Evolutionary conservation across 2,329 filamentous ascomycete species (phyloP).

Genomic region (Periconia sp.): DNA sequence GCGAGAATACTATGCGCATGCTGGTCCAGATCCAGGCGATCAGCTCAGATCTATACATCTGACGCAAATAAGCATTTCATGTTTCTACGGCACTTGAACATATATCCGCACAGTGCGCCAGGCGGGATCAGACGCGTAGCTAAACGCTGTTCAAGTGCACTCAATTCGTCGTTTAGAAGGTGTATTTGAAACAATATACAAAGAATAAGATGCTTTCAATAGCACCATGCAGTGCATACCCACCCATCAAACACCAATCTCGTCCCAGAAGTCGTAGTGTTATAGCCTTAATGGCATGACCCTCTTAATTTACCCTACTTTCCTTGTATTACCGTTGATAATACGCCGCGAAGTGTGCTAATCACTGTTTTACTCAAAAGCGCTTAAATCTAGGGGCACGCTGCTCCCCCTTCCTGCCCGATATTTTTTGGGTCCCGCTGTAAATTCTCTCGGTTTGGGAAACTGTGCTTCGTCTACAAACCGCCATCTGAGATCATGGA

Average conservation of each 20-base stretch:
- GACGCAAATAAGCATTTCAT: too few species aligned
- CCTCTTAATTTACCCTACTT: too few species aligned
- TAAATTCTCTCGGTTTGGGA: constrained; percentile 82
- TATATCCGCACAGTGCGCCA: too few species aligned
- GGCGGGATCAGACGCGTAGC: too few species aligned
- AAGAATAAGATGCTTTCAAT: constrained; percentile 1
- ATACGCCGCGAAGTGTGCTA: not conserved
- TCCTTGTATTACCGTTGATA: too few species aligned
- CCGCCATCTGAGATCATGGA: constrained; percentile 81
- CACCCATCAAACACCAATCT: not conserved
- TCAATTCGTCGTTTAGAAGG: not conserved
- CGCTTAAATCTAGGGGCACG: constrained; percentile 81
- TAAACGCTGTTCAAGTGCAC: too few species aligned
- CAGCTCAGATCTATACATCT: too few species aligned
- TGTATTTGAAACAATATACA: constrained; percentile 4
- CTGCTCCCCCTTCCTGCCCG: constrained; percentile 90
- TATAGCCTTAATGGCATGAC: too few species aligned
- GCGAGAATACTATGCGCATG: not conserved
- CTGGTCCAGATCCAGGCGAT: too few species aligned
- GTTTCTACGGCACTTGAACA: too few species aligned
- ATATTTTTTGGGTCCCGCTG: constrained; percentile 75
- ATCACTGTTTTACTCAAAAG: constrained; percentile 48
- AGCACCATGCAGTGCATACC: not conserved
- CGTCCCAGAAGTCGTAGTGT: not conserved
- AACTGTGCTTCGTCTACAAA: constrained; percentile 82